A percentile compares a stretch with the other conserved stretches of the same genome.
These are phyloP conservation scores for Fragaria iinumae DNA, from an alignment of 306 rosid species.

Conservation along the genomic window DNA sequence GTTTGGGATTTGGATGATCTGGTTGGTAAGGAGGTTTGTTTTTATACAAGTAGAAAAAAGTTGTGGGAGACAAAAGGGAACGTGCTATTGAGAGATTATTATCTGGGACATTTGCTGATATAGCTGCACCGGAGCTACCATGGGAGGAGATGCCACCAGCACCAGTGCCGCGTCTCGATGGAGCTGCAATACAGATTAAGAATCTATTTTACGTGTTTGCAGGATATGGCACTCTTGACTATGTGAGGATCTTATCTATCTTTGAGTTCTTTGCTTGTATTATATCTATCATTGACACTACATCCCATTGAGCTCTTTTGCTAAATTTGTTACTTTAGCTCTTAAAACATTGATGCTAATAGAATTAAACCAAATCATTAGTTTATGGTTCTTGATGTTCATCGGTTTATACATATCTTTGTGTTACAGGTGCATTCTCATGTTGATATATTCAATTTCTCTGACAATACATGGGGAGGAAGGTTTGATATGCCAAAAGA, in stretches of 20 bases:
- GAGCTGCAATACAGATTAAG: constrained; percentile 67
- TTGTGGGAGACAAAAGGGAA: constrained; percentile 13
- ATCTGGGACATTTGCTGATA: constrained; percentile 69
- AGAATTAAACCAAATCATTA: neutral
- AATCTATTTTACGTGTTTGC: constrained; percentile 67
- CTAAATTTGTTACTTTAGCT: neutral
- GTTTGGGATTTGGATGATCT: neutral
- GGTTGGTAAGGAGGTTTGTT: constrained; percentile 6
- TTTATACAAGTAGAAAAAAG: constrained; percentile 30
- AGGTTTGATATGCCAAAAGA: constrained; percentile 69
- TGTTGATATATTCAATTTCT: constrained; percentile 70
- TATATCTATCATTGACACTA: neutral
- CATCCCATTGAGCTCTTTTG: neutral
- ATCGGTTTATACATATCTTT: neutral
- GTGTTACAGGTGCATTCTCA: constrained; percentile 78
- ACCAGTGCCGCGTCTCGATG: constrained; percentile 86
- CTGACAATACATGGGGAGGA: constrained; percentile 54
- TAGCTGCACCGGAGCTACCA: constrained; percentile 67
- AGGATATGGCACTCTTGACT: constrained; percentile 66
- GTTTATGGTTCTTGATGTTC: constrained; percentile 5
- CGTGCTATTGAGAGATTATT: constrained; percentile 35
- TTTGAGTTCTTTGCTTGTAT: neutral
- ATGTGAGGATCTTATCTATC: constrained; percentile 44
- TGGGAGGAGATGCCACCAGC: constrained; percentile 88
- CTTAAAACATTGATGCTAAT: neutral